Base-by-base conservation (phyloP, 306 rosid species). In the Rosa rugosa region DNA sequence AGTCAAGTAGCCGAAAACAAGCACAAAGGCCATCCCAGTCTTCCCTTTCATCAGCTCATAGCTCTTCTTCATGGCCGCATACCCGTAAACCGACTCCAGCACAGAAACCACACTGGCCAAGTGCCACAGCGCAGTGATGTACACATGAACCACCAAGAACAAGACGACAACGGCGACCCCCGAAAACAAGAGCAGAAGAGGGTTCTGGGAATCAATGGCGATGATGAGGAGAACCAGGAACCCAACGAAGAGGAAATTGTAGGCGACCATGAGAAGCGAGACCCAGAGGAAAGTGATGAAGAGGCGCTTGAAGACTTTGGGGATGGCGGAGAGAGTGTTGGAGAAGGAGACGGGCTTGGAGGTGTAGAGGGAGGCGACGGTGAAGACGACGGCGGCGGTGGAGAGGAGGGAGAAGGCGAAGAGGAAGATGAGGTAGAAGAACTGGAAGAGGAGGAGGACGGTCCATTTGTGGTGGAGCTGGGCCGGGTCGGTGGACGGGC, bases 341-440 rank as follows among this genome's bases (percentile, higher is more conserved):
- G 92, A 89, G 77, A 89, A 95, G 0, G 97, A 93, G 51, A 91
- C 98, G 7, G 98, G 71, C 67, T 95, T 95, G 68, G 92, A 76
- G 53, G 99, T 93, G 76, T 93, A 95, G 72, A 95, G 91, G 2
- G 99, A 95, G 8, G 99, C 99, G 4, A 88, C 98, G 50, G 97
- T 95, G 96, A 93, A 95, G 70, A 95, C 99, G 3, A 89, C 90
- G 14, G 97, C 99, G 6, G 99, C 99, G 0, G 97, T 93, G 89
- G 99, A 91, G 78, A 95, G 91, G 72, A 95, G 98, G 40, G 99
- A 95, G 88, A 95, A 93, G 2, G 93, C 92, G 64, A 91, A 91
- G 80, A 95, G 99, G 82, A 95, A 95, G 34, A 91, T 84, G 79
- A 95, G 94, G 89, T 95, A 95, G 68, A 75, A 85, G 84, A 95